A percentile compares a stretch with the other conserved stretches of the same genome.
These are phyloP conservation scores for Ganoderma lingzhi DNA, from an alignment of 1,284 basidiomycete species.

Conservation along the genomic window DNA sequence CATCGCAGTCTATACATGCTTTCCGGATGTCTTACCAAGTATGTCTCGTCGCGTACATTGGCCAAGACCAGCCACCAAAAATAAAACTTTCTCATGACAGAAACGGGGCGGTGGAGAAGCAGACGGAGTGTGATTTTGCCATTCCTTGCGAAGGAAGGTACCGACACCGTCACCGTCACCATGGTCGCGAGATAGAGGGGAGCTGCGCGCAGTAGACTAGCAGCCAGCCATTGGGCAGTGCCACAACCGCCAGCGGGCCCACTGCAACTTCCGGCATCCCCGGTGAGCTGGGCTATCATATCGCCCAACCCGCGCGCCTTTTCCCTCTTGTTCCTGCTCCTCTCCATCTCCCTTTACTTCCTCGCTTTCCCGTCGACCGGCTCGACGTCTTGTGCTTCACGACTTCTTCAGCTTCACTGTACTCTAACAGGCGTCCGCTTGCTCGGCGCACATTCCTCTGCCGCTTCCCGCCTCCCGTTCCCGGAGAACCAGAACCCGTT, in stretches of 20 bases:
- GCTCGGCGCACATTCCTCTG: slow-evolving; percentile 26
- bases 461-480: slow-evolving; percentile 23
- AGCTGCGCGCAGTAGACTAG: neutral
- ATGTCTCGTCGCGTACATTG: slow-evolving; percentile 4
- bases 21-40: neutral
- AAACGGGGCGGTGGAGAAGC: slow-evolving; percentile 19
- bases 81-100: slow-evolving; percentile 12
- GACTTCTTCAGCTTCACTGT: slow-evolving; percentile 27
- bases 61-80: slow-evolving; percentile 14
- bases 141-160: slow-evolving; percentile 2
- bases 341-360: slow-evolving; percentile 18
- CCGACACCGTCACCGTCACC: slow-evolving; percentile 25
- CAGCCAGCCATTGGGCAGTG: slow-evolving; percentile 13
- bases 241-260: slow-evolving; percentile 8
- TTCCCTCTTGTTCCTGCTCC: slow-evolving; percentile 14
- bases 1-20: neutral
- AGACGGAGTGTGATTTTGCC: neutral
- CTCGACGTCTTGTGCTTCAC: slow-evolving; percentile 38
- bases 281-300: slow-evolving; percentile 17
- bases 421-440: slow-evolving; percentile 29
- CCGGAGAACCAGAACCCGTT: slow-evolving; percentile 31
- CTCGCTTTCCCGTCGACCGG: slow-evolving; percentile 42
- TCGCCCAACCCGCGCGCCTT: slow-evolving; percentile 9
- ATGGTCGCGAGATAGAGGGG: slow-evolving; percentile 1
- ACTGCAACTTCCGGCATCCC: slow-evolving; percentile 1